A percentile compares a stretch with the other conserved stretches of the same genome.
Conservation (phyloP, 2,329 filamentous ascomycete genomes). For the Cladosporium sp. region DNA sequence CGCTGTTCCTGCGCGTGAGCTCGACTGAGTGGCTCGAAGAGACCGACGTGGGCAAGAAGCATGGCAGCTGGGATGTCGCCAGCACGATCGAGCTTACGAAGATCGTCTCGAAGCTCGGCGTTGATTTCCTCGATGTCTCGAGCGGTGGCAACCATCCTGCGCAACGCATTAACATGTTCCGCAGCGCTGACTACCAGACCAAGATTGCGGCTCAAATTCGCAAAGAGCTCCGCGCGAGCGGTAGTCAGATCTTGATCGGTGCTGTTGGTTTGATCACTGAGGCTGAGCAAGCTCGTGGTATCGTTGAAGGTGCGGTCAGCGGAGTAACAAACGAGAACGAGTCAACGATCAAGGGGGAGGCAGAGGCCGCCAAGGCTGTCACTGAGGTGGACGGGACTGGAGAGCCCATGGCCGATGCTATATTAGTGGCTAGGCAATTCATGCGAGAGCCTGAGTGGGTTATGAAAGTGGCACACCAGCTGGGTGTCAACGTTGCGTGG, state of each 20-base stretch:
- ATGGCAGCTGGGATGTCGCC: conserved; percentile 65
- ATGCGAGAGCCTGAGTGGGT: conserved; percentile 59
- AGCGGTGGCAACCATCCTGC: conserved; percentile 69
- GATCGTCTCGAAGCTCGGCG: conserved; percentile 68
- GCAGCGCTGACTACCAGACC: conserved; percentile 50
- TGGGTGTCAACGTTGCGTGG: conserved; percentile 51
- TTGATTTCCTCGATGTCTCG: conserved; percentile 85
- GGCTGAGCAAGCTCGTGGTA: conserved; percentile 51
- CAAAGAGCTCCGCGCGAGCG: conserved; percentile 39
- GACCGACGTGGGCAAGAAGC: conserved; percentile 49
- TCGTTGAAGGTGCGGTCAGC: conserved; percentile 38
- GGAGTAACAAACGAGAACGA: conserved; percentile 16
- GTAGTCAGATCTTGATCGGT: conserved; percentile 49
- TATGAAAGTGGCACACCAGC: conserved; percentile 50
- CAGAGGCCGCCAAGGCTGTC: conserved; percentile 38
- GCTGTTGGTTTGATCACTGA: conserved; percentile 57
- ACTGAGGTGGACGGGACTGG: conserved; percentile 35
- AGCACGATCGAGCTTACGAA: conserved; percentile 64
- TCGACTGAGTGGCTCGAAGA: conserved; percentile 74
- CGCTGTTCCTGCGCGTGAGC: conserved; percentile 70
- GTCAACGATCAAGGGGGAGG: conserved; percentile 28
- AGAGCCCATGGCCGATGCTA: conserved; percentile 47
- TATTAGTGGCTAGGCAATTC: conserved; percentile 56
- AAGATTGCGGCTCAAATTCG: conserved; percentile 50
- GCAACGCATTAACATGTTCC: conserved; percentile 45